Evolutionary conservation across 192 early-diverging fungal genomes (phyloP).

Genomic region (Dimargaris cristalligena): DNA sequence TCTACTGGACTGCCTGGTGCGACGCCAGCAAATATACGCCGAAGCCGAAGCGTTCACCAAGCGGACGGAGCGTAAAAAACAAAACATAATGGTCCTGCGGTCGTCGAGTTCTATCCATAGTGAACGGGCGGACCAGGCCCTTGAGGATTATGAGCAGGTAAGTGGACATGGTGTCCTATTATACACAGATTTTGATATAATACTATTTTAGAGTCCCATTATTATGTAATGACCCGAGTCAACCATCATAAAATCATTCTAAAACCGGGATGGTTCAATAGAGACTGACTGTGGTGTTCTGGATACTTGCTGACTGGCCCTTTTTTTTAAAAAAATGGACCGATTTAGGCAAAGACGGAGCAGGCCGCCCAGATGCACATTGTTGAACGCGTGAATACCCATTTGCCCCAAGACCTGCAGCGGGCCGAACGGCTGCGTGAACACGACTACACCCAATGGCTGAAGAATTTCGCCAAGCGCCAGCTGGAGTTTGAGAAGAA

Average conservation of each 20-base stretch:
- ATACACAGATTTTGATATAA: no score
- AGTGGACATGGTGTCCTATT: background rate
- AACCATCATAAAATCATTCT: no score
- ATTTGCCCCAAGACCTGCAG: conserved; percentile 23
- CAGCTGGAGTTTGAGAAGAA: conserved; percentile 23
- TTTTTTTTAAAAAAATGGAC: no score
- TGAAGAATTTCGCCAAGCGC: conserved; percentile 10
- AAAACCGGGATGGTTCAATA: no score
- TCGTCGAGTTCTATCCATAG: conserved; percentile 24
- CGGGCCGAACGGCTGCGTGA: conserved; percentile 23
- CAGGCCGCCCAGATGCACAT: conserved; percentile 21
- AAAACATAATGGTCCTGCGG: conserved; percentile 27
- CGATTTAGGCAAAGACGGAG: conserved; percentile 24
- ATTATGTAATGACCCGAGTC: no score
- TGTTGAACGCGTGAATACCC: conserved; percentile 24
- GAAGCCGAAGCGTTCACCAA: conserved; percentile 28
- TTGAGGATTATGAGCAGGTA: conserved; percentile 22
- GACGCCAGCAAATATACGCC: conserved; percentile 26
- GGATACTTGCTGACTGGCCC: no score
- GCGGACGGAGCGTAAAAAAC: conserved; percentile 28
- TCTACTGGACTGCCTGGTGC: conserved; percentile 24
- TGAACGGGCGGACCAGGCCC: conserved; percentile 24
- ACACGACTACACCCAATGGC: conserved; percentile 13
- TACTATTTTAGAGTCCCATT: no score
- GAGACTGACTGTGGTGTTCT: no score